phyloP scores from a whole-genome alignment of 352 stramenopile genomes.

The Phytophthora chlamydospora region DNA sequence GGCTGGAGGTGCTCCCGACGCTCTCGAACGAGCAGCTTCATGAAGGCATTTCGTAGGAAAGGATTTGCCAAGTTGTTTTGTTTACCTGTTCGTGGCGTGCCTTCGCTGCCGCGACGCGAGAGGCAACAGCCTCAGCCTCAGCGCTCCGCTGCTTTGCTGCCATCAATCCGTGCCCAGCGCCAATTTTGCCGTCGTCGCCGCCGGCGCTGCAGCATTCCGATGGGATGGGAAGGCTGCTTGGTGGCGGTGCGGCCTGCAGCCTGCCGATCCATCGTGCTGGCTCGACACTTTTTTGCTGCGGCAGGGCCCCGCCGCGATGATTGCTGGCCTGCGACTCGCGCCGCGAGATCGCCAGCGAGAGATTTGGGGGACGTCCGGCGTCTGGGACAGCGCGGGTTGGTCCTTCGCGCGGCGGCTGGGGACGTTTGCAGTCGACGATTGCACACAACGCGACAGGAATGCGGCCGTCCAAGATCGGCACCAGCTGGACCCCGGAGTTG shows the following conservation, averaged over 20 bases:
- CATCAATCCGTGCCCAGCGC: neutral
- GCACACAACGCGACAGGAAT: constrained; percentile 2
- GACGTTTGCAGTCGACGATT: constrained; percentile 25
- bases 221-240: constrained; percentile 34
- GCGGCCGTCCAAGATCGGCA: constrained; percentile 12
- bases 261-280: too few species aligned
- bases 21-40: too few species aligned
- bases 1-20: too few species aligned
- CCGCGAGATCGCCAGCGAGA: neutral
- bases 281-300: too few species aligned
- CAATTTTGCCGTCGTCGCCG: constrained; percentile 2
- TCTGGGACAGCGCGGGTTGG: constrained; percentile 18
- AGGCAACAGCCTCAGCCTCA: neutral
- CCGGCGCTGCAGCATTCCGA: constrained; percentile 23
- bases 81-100: too few species aligned
- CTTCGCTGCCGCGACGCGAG: too few species aligned
- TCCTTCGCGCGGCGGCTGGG: constrained; percentile 16
- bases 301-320: constrained; percentile 12
- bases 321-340: constrained; percentile 18
- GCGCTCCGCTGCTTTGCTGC: constrained; percentile 18
- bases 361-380: constrained; percentile 11
- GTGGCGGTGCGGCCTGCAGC: neutral
- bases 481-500: neutral
- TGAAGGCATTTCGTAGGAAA: too few species aligned
- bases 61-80: too few species aligned